These are phyloP conservation scores for Paraphaeosphaeria minitans DNA, from an alignment of 2,329 filamentous ascomycete species.

Conservation along the genomic window DNA sequence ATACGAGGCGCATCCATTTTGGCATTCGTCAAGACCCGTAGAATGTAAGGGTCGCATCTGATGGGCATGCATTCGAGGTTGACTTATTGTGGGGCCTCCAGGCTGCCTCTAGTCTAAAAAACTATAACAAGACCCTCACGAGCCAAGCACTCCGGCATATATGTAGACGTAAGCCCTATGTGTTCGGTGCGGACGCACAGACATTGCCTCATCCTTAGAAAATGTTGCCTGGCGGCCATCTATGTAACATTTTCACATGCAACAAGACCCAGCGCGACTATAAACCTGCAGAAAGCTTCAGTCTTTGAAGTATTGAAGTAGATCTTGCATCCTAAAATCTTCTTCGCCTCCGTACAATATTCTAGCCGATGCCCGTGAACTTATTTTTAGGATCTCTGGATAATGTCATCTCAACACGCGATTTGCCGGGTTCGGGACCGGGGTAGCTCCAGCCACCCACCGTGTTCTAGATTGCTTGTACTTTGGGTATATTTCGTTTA, in stretches of 20 bases:
- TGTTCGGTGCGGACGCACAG: constrained; percentile 13
- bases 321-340: background rate
- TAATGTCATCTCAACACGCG: constrained; percentile 30
- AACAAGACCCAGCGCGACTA: background rate
- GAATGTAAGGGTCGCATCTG: constrained; percentile 3
- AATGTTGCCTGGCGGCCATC: background rate
- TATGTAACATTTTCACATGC: background rate
- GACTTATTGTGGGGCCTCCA: constrained; percentile 7
- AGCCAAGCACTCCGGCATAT: constrained; percentile 13
- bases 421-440: constrained; percentile 30
- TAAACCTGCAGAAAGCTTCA: background rate
- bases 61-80: background rate
- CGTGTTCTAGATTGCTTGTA: constrained; percentile 26
- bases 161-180: constrained; percentile 32
- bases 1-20: constrained; percentile 30
- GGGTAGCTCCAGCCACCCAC: constrained; percentile 27
- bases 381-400: constrained; percentile 34
- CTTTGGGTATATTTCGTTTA: constrained; percentile 35
- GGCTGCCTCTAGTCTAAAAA: constrained; percentile 15
- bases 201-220: constrained; percentile 4
- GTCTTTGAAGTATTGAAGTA: background rate
- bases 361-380: background rate
- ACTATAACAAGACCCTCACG: constrained; percentile 16
- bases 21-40: constrained; percentile 27
- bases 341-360: background rate